These are phyloP conservation scores for Chimonanthus praecox DNA, from an alignment of 164 flowering plant genomes.

Conservation along the genomic window DNA sequence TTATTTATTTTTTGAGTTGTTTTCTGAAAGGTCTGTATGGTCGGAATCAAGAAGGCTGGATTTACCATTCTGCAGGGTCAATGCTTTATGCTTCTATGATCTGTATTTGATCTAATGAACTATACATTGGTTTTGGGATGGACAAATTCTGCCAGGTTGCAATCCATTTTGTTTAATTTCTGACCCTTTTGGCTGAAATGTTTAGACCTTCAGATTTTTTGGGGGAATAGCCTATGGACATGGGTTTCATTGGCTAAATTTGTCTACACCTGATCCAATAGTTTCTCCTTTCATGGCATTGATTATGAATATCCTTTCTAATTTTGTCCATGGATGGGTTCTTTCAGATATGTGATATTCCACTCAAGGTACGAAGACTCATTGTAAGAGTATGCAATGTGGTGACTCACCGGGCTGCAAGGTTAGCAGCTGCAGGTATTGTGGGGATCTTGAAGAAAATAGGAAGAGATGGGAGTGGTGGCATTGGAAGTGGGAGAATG, in stretches of 20 bases:
- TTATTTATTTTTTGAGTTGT: too few relatives aligned
- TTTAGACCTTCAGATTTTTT: background rate
- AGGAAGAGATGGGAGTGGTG: slow-evolving; percentile 85
- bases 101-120: too few relatives aligned
- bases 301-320: background rate
- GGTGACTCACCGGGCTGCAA: slow-evolving; percentile 79
- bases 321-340: slow-evolving; percentile 3
- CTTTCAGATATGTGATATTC: slow-evolving; percentile 52
- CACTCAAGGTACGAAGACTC: slow-evolving; percentile 66
- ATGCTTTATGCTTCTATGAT: too few relatives aligned
- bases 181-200: too few relatives aligned
- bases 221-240: background rate
- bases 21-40: too few relatives aligned
- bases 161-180: background rate
- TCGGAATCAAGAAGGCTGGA: too few relatives aligned
- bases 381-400: slow-evolving; percentile 75
- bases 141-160: background rate
- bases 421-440: slow-evolving; percentile 93
- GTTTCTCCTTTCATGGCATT: background rate
- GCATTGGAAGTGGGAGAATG: slow-evolving; percentile 43
- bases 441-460: slow-evolving; percentile 90
- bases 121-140: too few relatives aligned
- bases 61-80: too few relatives aligned
- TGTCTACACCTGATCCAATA: background rate
- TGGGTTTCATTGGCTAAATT: background rate